phyloP scores from a whole-genome alignment of 148 eudicot species.

The Diospyros lotus region DNA sequence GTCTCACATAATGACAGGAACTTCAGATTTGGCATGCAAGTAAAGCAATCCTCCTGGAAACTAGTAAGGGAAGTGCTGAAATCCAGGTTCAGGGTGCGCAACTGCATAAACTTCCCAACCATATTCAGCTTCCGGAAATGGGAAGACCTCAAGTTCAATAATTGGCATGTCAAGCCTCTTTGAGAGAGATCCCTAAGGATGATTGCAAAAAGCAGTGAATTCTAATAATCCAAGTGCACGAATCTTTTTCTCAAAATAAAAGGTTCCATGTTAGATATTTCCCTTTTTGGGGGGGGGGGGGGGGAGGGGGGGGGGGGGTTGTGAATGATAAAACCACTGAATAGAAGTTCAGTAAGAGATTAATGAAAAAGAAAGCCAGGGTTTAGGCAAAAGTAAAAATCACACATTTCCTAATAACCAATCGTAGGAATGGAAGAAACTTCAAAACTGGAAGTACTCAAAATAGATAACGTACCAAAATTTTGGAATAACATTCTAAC shows the following conservation, averaged over 20 bases:
- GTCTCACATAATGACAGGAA: slow-evolving; percentile 51
- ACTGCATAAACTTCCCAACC: slow-evolving; percentile 37
- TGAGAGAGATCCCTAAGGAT: slow-evolving; percentile 41
- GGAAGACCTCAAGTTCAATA: slow-evolving; percentile 38
- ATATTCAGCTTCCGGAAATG: slow-evolving; percentile 53
- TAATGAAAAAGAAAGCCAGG: neutral
- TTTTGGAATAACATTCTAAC: too few relatives aligned
- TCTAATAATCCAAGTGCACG: neutral
- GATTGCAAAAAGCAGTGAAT: slow-evolving; percentile 4
- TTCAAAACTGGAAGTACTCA: neutral
- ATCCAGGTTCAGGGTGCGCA: slow-evolving; percentile 51
- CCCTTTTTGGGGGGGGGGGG: neutral
- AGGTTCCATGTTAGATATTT: neutral
- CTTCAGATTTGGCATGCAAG: slow-evolving; percentile 49
- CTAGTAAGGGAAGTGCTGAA: slow-evolving; percentile 50
- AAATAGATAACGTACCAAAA: too few relatives aligned
- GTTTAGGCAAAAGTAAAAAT: neutral
- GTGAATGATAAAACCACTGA: neutral
- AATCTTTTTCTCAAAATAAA: neutral
- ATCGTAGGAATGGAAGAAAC: neutral
- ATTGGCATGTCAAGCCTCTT: slow-evolving; percentile 41
- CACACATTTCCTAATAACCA: neutral
- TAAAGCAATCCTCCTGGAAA: slow-evolving; percentile 49
- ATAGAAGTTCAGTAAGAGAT: neutral
- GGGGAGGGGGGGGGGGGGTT: neutral